These are phyloP conservation scores for Ampelomyces quisqualis DNA, from an alignment of 2,329 filamentous ascomycete genomes.

Conservation along the genomic window DNA sequence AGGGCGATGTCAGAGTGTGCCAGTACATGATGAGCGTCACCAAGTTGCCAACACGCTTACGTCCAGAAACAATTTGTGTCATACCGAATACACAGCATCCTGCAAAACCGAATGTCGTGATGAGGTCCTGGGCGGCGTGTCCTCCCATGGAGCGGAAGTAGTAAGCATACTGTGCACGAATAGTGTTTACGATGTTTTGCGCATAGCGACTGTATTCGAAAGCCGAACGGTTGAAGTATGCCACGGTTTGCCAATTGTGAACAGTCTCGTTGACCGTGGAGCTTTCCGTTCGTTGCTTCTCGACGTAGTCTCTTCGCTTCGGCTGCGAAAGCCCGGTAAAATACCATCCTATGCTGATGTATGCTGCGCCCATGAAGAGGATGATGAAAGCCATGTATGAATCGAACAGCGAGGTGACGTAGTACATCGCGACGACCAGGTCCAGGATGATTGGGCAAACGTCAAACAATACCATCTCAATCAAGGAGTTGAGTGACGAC, in stretches of 20 bases:
- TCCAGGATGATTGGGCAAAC: slow-evolving; percentile 64
- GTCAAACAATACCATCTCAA: slow-evolving; percentile 62
- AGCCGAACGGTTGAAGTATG: slow-evolving; percentile 58
- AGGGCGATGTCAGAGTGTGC: slow-evolving; percentile 50
- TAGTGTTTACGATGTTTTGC: slow-evolving; percentile 42
- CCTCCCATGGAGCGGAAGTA: slow-evolving; percentile 35
- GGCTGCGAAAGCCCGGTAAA: slow-evolving; percentile 46
- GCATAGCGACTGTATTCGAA: slow-evolving; percentile 57
- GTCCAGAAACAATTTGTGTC: slow-evolving; percentile 53
- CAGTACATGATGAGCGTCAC: slow-evolving; percentile 68
- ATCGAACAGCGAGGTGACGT: slow-evolving; percentile 64
- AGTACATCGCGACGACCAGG: slow-evolving; percentile 60
- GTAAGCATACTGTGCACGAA: slow-evolving; percentile 37
- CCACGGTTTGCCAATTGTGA: slow-evolving; percentile 61
- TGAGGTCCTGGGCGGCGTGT: slow-evolving; percentile 47
- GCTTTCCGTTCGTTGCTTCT: slow-evolving; percentile 52
- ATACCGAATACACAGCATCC: slow-evolving; percentile 55
- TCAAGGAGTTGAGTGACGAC: slow-evolving; percentile 58
- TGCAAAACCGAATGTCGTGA: slow-evolving; percentile 54
- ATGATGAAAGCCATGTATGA: slow-evolving; percentile 49
- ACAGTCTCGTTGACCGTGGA: slow-evolving; percentile 60
- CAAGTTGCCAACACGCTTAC: slow-evolving; percentile 59
- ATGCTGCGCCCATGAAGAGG: slow-evolving; percentile 46
- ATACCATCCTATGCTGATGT: slow-evolving; percentile 54
- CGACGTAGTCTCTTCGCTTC: slow-evolving; percentile 46